Base-by-base conservation (phyloP, 768 basidiomycete species). In the Atractiella rhizophila region DNA sequence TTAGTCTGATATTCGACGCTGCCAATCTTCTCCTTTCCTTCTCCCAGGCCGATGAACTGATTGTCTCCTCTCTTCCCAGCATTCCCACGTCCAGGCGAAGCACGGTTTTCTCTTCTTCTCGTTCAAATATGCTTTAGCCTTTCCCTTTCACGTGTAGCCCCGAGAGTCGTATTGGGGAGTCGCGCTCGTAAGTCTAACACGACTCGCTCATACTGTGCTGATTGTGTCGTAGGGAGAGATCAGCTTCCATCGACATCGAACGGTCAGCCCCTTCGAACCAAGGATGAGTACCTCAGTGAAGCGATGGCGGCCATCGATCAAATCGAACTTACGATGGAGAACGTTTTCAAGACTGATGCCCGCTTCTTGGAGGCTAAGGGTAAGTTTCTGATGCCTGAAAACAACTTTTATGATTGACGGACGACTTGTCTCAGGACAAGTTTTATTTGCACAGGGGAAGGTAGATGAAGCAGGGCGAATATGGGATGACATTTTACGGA, bases 381-480 rank as follows among this genome's bases (percentile, higher is more conserved):
- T 18, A 23, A 6, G 30, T 12, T 4, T 20, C 19, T 19, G 18
- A 10, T 18, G 34, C 21, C 4, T 28, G 37, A 35, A 28, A 18
- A n/a, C 16, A 13, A 28, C 18, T 41, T 41, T 21, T n/a, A n/a
- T n/a, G 29, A 11, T 47, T 27, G 46, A 28, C 18, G 30, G 21
- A 13, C n/a, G n/a, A n/a, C n/a, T n/a, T n/a, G n/a, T n/a, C 43
- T 2, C 36, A 86, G 85, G 78, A 13, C 73, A 85, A 25, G 69
- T 83, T 41, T 73, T 77, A 56, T 63, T 94, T 16, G 75, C 80
- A 2, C 73, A 69, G 4, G 69, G 78, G 18, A 68, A 73, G 13
- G 70, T 82, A 64, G 75, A 85, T 28, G 74, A 80, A 44, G 85
- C 86, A 0, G 60, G 74, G 49, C 68, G 72, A 16, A 70, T 75